These are phyloP conservation scores for Brassica incana DNA, from an alignment of 345 rosid genomes.

Conservation along the genomic window DNA sequence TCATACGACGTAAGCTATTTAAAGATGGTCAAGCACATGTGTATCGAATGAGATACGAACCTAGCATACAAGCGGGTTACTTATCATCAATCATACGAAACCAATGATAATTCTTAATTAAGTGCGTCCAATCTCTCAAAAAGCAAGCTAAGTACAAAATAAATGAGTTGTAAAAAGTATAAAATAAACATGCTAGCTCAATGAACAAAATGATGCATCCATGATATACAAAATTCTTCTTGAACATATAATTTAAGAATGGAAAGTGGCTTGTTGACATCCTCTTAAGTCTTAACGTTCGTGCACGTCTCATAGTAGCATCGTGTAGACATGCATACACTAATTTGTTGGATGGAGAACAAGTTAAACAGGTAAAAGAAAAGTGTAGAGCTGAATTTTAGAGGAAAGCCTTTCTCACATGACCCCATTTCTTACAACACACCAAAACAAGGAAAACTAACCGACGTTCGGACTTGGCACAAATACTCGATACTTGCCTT, in stretches of 20 bases:
- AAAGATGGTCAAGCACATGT: neutral
- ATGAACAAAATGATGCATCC: constrained; percentile 4
- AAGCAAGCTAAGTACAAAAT: neutral
- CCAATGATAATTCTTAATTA: neutral
- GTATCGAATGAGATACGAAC: neutral
- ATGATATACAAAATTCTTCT: neutral
- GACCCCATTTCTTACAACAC: no score
- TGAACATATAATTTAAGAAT: neutral
- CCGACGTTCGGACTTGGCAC: no score
- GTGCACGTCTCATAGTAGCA: no score
- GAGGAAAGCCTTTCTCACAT: no score
- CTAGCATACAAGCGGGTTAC: neutral
- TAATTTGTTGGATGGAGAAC: no score
- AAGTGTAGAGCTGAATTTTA: no score
- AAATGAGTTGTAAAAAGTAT: neutral
- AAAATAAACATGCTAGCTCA: neutral
- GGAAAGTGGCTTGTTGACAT: constrained; percentile 11
- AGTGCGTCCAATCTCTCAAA: neutral
- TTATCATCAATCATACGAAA: neutral
- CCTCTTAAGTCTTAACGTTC: neutral
- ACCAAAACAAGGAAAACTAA: no score
- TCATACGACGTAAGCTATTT: neutral
- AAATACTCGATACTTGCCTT: no score
- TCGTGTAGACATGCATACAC: no score
- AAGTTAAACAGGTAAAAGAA: no score